A percentile compares a stretch with the other conserved stretches of the same genome.
These are phyloP conservation scores for Ganoderma leucocontextum DNA, from an alignment of 1,284 basidiomycete genomes.

Conservation along the genomic window DNA sequence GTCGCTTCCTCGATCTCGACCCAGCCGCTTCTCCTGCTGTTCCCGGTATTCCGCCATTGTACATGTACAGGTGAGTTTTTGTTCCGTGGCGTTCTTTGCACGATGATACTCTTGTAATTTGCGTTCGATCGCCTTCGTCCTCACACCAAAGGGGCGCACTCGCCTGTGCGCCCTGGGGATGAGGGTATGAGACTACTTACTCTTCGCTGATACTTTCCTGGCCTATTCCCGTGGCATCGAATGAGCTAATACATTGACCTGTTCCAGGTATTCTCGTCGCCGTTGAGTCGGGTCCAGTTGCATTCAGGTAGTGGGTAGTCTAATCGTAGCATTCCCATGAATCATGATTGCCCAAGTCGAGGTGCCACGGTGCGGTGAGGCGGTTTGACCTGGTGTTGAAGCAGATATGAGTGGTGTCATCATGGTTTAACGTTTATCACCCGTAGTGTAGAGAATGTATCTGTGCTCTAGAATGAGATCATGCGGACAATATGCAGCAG, in stretches of 20 bases:
- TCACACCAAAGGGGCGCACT: constrained; percentile 73
- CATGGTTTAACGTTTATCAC: too few species aligned
- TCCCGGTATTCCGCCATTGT: too few species aligned
- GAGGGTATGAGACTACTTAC: constrained; percentile 72
- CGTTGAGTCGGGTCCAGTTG: neutral
- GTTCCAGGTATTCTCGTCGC: neutral
- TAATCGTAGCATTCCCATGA: too few species aligned
- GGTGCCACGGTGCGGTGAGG: too few species aligned
- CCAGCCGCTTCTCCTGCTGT: too few species aligned
- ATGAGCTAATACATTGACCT: neutral
- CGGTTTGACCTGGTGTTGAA: too few species aligned
- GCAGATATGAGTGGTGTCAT: too few species aligned
- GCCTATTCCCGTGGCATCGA: neutral
- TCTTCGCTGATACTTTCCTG: constrained; percentile 29
- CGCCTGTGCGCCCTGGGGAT: constrained; percentile 75
- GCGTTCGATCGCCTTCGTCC: constrained; percentile 74
- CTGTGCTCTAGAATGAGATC: too few species aligned
- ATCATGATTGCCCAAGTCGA: too few species aligned
- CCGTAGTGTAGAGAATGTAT: too few species aligned
- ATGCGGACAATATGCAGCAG: too few species aligned
- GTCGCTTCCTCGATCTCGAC: neutral
- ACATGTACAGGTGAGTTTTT: constrained; percentile 32
- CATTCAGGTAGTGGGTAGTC: neutral
- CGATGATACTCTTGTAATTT: constrained; percentile 84
- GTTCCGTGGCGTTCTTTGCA: constrained; percentile 22